Evolutionary conservation across 106 monocot species (phyloP).

Genomic region (Dendrobium catenatum): DNA sequence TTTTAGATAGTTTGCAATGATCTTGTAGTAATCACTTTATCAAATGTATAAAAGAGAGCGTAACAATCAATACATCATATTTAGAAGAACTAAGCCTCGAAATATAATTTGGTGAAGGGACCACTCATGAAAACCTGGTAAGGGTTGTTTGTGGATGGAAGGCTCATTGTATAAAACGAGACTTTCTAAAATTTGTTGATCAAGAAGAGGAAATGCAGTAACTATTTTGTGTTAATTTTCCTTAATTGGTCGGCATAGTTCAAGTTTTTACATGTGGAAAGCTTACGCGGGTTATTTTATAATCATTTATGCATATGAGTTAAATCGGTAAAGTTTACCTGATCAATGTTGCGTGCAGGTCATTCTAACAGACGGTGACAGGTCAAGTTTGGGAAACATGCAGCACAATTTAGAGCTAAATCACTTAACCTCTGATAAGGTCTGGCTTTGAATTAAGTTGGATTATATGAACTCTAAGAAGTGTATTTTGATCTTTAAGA

Average conservation of each 20-base stretch:
- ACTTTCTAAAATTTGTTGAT: neutral
- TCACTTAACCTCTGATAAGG: slow-evolving; percentile 11
- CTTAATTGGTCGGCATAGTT: neutral
- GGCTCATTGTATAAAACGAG: too few relatives aligned
- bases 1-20: too few relatives aligned
- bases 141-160: too few relatives aligned
- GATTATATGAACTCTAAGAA: neutral
- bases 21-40: too few relatives aligned
- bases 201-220: neutral
- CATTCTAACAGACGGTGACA: slow-evolving; percentile 79
- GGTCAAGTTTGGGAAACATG: slow-evolving; percentile 70
- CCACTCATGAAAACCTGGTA: too few relatives aligned
- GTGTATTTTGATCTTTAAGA: neutral
- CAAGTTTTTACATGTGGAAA: neutral
- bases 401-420: slow-evolving; percentile 66
- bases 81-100: too few relatives aligned
- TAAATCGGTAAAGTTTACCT: neutral
- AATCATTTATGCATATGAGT: neutral
- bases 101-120: too few relatives aligned
- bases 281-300: neutral
- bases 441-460: neutral
- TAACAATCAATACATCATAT: too few relatives aligned
- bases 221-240: neutral
- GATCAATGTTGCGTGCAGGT: slow-evolving; percentile 39
- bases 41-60: too few relatives aligned